These are phyloP conservation scores for Tricholomella constricta DNA, from an alignment of 768 basidiomycete genomes.

Conservation along the genomic window DNA sequence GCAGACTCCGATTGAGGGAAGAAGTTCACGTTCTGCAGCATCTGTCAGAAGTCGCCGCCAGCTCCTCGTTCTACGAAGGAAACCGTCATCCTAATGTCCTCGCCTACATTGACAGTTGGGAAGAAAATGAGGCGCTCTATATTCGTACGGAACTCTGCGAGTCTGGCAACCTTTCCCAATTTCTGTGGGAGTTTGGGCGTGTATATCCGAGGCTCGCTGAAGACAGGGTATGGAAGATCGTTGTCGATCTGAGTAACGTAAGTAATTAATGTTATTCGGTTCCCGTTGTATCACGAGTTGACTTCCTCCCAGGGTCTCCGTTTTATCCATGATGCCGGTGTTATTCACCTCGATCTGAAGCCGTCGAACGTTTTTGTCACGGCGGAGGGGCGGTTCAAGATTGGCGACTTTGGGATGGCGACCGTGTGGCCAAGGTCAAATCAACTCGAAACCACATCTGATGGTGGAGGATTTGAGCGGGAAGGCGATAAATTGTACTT, in stretches of 20 bases:
- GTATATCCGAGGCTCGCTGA: constrained; percentile 86
- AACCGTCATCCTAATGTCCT: constrained; percentile 79
- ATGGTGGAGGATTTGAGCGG: constrained; percentile 71
- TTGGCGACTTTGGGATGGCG: constrained; percentile 99
- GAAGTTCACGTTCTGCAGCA: constrained; percentile 92
- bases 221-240: constrained; percentile 93
- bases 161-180: constrained; percentile 87
- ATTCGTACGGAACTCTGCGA: constrained; percentile 96
- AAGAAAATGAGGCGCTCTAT: constrained; percentile 83
- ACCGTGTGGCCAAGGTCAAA: constrained; percentile 79
- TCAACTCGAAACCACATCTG: constrained; percentile 27
- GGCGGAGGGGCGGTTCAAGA: constrained; percentile 84
- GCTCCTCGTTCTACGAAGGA: constrained; percentile 33
- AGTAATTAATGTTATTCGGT: constrained; percentile 41
- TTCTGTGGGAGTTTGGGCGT: constrained; percentile 90
- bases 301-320: constrained; percentile 64
- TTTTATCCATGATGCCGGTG: constrained; percentile 86
- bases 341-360: constrained; percentile 96
- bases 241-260: constrained; percentile 88
- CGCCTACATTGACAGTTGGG: constrained; percentile 93
- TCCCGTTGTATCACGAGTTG: constrained; percentile 24
- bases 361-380: constrained; percentile 97
- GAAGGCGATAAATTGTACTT: constrained; percentile 98
- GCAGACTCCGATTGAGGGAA: constrained; percentile 83
- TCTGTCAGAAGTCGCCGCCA: constrained; percentile 46